Percentiles rank a stretch among this genome's conserved stretches.
Evolutionary conservation across 495 filamentous ascomycete genomes (phyloP).

Genomic region (Daldinia bambusicola): DNA sequence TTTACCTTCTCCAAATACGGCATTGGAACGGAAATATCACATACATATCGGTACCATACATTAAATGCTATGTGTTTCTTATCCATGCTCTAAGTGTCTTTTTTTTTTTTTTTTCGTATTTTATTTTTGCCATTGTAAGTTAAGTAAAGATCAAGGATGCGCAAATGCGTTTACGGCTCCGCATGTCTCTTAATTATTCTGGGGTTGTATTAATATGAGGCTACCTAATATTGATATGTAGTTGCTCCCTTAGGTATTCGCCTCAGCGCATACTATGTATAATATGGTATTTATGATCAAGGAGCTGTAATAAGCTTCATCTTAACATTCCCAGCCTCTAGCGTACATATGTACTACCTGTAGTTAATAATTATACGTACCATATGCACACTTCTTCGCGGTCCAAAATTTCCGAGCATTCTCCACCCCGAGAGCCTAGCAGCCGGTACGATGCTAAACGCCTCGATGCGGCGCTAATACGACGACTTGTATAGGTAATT

Average conservation of each 20-base stretch:
- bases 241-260: slow-evolving; percentile 14
- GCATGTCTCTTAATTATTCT: slow-evolving; percentile 2
- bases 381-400: slow-evolving; percentile 8
- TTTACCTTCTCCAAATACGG: not conserved
- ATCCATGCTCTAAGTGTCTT: no score
- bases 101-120: slow-evolving; percentile 23
- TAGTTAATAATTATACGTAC: no score
- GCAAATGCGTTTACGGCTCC: slow-evolving; percentile 1
- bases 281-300: slow-evolving; percentile 28
- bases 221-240: slow-evolving; percentile 5
- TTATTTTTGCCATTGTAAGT: slow-evolving; percentile 5
- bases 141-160: slow-evolving; percentile 22
- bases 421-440: slow-evolving; percentile 26
- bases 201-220: slow-evolving; percentile 7
- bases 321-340: slow-evolving; percentile 28
- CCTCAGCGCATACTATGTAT: slow-evolving; percentile 23
- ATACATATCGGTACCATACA: not conserved
- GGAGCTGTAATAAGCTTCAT: slow-evolving; percentile 43
- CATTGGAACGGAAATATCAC: not conserved
- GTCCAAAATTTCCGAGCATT: slow-evolving; percentile 33
- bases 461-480: slow-evolving; percentile 14
- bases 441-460: not conserved
- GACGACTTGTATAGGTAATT: slow-evolving; percentile 23
- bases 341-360: not conserved
- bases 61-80: no score